Base-by-base conservation (phyloP, 352 stramenopile species). In the Phytopythium boreale region DNA sequence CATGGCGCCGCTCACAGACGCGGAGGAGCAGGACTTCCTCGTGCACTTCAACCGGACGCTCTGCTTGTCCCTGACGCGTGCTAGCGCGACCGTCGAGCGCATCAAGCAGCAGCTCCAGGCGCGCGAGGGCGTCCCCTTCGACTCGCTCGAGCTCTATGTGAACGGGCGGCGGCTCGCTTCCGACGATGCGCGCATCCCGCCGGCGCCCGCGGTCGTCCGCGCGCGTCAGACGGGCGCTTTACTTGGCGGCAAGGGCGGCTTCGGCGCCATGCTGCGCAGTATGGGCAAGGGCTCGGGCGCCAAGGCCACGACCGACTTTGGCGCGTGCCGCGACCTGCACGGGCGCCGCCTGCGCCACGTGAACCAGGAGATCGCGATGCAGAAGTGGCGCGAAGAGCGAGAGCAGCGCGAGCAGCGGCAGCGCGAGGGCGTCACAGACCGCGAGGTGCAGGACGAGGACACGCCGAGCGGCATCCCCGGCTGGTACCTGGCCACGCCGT, bases 281-380 rank as follows among this genome's bases (percentile, higher is more conserved):
- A 80, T 83, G 67, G 87, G 87, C 2, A 96, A 96, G 61, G 79
- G 82, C 1, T 74, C 86, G 10, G 79, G 84, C 0, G 74, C 77
- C 44, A 92, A 89, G 62, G 70, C 77, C 9, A 93, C 86, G 44
- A 92, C 82, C 22, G 82, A 81, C 70, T 93, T 93, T 64, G 85
- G 87, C 31, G 84, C 87, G 22, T 95, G 86, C 57, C 82, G 86
- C 60, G 86, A 95, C 36, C 70, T 95, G 37, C 82, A 92, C 58
- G 87, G 87, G 24, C 82, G 87, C 19, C 81, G 87, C 0, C 70
- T 95, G 59, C 85, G 87, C 10, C 87, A 96, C 55, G 87, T 96
- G 68, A 96, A 95, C 68, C 86, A 96, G 57, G 86, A 96, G 68
- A 84, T 96, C 62, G 82, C 82, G 2, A 84, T 94, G 73, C 71